These are phyloP conservation scores for Taphrina populina DNA, from an alignment of 1,139 yeast genomes.

Conservation along the genomic window DNA sequence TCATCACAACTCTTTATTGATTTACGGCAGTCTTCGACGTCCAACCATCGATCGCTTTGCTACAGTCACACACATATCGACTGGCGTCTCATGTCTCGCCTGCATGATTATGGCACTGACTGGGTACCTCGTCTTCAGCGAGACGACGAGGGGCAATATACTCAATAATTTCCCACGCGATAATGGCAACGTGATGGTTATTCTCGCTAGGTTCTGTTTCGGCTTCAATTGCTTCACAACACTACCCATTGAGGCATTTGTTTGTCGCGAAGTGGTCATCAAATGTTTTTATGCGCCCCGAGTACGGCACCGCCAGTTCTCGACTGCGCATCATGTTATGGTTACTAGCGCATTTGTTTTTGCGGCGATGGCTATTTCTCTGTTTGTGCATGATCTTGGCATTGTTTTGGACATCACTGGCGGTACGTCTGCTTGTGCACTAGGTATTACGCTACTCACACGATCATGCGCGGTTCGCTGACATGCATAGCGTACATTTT, in stretches of 20 bases:
- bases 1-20: constrained; percentile 88
- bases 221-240: constrained; percentile 74
- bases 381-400: constrained; percentile 84
- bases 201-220: constrained; percentile 78
- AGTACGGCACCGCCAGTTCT: constrained; percentile 30
- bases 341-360: constrained; percentile 68
- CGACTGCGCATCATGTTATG: constrained; percentile 52
- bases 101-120: constrained; percentile 77
- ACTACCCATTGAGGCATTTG: constrained; percentile 85
- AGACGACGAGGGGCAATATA: constrained; percentile 78
- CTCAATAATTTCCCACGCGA: constrained; percentile 78
- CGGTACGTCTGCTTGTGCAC: constrained; percentile 84
- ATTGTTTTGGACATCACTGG: constrained; percentile 86
- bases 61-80: constrained; percentile 76
- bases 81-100: constrained; percentile 74
- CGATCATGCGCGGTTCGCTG: not conserved
- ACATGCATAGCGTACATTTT: constrained; percentile 63
- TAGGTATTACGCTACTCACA: constrained; percentile 47
- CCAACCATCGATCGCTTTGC: constrained; percentile 76
- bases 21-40: constrained; percentile 73
- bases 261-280: constrained; percentile 76
- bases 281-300: constrained; percentile 54
- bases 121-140: constrained; percentile 75
- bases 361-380: constrained; percentile 69
- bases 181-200: constrained; percentile 49